Percentiles rank a stretch among this genome's conserved stretches.
phyloP scores from a whole-genome alignment of 768 basidiomycete genomes.

The Auricularia sp. region DNA sequence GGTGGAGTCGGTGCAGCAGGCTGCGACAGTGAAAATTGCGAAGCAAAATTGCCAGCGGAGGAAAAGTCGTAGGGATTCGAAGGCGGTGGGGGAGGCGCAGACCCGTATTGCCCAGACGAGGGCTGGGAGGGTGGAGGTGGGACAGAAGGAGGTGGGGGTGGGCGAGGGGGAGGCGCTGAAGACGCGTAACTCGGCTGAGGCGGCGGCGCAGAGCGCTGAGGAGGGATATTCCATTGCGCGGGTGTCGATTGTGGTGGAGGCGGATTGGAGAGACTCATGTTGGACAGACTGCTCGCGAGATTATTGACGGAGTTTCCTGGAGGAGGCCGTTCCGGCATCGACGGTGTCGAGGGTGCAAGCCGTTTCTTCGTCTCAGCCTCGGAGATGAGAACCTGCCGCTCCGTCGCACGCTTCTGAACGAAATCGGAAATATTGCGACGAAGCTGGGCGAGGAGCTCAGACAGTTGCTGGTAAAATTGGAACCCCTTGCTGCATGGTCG shows the following conservation, averaged over 20 bases:
- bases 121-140: conserved; percentile 8
- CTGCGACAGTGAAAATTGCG: not conserved
- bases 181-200: conserved; percentile 15
- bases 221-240: conserved; percentile 13
- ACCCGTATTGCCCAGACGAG: too few relatives aligned
- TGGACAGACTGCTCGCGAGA: conserved; percentile 4
- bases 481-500: conserved; percentile 59
- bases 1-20: not conserved
- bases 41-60: not conserved
- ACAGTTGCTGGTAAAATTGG: conserved; percentile 79
- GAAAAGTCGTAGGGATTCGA: conserved; percentile 5
- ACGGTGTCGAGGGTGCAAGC: conserved; percentile 37
- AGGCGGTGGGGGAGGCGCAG: conserved; percentile 12
- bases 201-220: conserved; percentile 13
- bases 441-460: conserved; percentile 49
- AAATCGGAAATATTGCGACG: conserved; percentile 51
- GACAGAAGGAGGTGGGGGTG: conserved; percentile 13
- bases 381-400: conserved; percentile 57
- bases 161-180: conserved; percentile 19
- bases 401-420: conserved; percentile 49
- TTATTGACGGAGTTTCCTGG: conserved; percentile 13
- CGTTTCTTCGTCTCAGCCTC: conserved; percentile 68
- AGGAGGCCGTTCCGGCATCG: conserved; percentile 40
- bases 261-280: conserved; percentile 11
- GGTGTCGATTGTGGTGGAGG: conserved; percentile 1